phyloP scores from a whole-genome alignment of 202 grass and related monocot species.

The Panicum virgatum region DNA sequence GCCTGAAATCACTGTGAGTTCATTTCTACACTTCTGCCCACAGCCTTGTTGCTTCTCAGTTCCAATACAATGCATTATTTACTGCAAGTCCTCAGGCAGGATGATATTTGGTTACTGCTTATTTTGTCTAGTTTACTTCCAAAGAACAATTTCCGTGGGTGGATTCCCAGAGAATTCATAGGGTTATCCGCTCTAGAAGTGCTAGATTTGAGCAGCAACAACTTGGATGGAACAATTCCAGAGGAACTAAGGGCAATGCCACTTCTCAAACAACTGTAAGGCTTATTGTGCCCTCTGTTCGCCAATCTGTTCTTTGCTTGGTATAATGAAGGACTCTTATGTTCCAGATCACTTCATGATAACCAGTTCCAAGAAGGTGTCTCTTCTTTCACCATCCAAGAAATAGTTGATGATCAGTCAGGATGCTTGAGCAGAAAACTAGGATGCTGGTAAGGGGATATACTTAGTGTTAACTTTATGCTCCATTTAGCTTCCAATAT shows the following conservation, averaged over 20 bases:
- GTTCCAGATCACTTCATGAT: slow-evolving; percentile 64
- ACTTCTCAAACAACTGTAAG: slow-evolving; percentile 78
- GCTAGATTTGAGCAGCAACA: slow-evolving; percentile 83
- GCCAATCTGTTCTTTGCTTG: background rate
- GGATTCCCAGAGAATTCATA: slow-evolving; percentile 79
- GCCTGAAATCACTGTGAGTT: slow-evolving; percentile 71
- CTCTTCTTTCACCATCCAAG: slow-evolving; percentile 22
- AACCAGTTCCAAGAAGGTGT: slow-evolving; percentile 58
- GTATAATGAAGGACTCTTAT: slow-evolving; percentile 27
- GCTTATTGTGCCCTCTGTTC: background rate
- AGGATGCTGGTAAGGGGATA: slow-evolving; percentile 58
- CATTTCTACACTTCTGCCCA: slow-evolving; percentile 3
- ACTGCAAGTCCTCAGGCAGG: background rate
- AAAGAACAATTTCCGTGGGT: slow-evolving; percentile 66
- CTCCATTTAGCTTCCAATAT: slow-evolving; percentile 9
- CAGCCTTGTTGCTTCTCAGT: background rate
- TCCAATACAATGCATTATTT: slow-evolving; percentile 8
- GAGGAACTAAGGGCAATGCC: slow-evolving; percentile 63
- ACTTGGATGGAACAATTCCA: slow-evolving; percentile 70
- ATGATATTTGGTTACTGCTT: slow-evolving; percentile 18
- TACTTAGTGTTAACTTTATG: background rate
- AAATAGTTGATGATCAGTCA: slow-evolving; percentile 31
- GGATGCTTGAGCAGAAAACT: slow-evolving; percentile 65
- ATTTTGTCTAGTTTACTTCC: slow-evolving; percentile 65
- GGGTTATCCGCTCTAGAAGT: slow-evolving; percentile 64